Conservation (phyloP, 2,329 filamentous ascomycete species). For the Arthrobotrys sphaeroides region DNA sequence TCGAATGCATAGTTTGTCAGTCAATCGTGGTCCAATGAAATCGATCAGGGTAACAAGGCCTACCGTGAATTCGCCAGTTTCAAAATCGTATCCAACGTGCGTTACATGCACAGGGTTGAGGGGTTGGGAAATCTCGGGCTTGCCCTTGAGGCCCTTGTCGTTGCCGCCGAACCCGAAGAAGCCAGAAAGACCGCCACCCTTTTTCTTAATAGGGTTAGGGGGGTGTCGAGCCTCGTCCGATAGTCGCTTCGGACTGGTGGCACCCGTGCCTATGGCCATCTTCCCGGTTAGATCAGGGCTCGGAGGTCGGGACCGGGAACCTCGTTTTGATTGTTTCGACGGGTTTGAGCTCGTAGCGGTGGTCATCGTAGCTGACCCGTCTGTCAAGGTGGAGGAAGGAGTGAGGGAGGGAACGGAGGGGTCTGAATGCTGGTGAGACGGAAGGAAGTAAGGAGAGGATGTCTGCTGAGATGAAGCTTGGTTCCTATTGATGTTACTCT, state of each 20-base stretch:
- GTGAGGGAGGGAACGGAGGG: conserved; percentile 35
- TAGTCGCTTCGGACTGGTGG: conserved; percentile 73
- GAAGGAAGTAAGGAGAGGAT: conserved; percentile 34
- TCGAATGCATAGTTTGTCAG: conserved; percentile 26
- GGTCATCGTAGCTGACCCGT: conserved; percentile 39
- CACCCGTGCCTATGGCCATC: conserved; percentile 59
- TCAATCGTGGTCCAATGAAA: conserved; percentile 24
- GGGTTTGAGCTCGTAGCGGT: conserved; percentile 15
- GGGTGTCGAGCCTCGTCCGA: conserved; percentile 79
- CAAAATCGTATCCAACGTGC: conserved; percentile 95
- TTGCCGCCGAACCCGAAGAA: conserved; percentile 77
- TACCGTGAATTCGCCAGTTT: conserved; percentile 95
- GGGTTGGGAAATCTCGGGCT: conserved; percentile 93
- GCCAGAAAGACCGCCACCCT: conserved; percentile 87
- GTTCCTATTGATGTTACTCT: conserved; percentile 29
- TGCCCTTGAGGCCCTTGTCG: conserved; percentile 79
- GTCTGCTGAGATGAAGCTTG: conserved; percentile 25
- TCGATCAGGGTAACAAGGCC: conserved; percentile 58
- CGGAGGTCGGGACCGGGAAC: conserved; percentile 45
- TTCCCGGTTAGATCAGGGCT: conserved; percentile 52
- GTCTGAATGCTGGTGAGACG: conserved; percentile 36
- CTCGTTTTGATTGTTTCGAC: conserved; percentile 36
- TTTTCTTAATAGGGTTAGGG: conserved; percentile 70
- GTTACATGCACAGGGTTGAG: conserved; percentile 98
- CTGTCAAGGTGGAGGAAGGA: conserved; percentile 20